A percentile compares a stretch with the other conserved stretches of the same genome.
These are phyloP conservation scores for Phytopythium aichiense DNA, from an alignment of 352 stramenopile species.

Conservation along the genomic window DNA sequence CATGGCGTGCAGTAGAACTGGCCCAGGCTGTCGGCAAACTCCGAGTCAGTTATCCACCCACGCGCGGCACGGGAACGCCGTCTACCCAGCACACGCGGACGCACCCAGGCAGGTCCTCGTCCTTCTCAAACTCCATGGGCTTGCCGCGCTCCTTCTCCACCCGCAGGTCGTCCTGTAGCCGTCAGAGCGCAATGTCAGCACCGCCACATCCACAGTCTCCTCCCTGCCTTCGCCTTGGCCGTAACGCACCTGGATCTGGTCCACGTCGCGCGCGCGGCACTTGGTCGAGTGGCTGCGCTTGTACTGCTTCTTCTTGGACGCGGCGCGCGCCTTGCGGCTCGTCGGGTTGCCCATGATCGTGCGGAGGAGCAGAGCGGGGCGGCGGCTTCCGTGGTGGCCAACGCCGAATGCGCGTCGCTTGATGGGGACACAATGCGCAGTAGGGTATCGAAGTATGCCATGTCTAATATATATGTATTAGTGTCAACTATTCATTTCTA, in stretches of 20 bases:
- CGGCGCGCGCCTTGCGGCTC: conserved; percentile 54
- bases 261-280: conserved; percentile 70
- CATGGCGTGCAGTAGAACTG: conserved; percentile 89
- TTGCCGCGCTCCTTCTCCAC: conserved; percentile 58
- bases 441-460: no score
- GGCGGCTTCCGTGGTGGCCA: not conserved
- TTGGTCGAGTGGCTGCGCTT: conserved; percentile 82
- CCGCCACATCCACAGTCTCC: not conserved
- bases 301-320: conserved; percentile 88
- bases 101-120: conserved; percentile 82
- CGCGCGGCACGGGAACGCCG: not conserved
- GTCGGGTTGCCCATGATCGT: conserved; percentile 33
- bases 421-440: no score
- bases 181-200: not conserved
- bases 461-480: no score
- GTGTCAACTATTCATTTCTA: not conserved
- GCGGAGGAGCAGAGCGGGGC: not conserved
- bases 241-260: conserved; percentile 73
- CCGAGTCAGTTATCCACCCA: not conserved
- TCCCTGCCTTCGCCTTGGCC: not conserved
- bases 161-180: conserved; percentile 59
- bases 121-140: conserved; percentile 61
- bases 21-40: conserved; percentile 41
- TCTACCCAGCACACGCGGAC: conserved; percentile 4
- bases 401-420: conserved; percentile 10